Evolutionary conservation across 208 protist genomes (phyloP).

Genomic region (Leptomonas pyrrhocoris): DNA sequence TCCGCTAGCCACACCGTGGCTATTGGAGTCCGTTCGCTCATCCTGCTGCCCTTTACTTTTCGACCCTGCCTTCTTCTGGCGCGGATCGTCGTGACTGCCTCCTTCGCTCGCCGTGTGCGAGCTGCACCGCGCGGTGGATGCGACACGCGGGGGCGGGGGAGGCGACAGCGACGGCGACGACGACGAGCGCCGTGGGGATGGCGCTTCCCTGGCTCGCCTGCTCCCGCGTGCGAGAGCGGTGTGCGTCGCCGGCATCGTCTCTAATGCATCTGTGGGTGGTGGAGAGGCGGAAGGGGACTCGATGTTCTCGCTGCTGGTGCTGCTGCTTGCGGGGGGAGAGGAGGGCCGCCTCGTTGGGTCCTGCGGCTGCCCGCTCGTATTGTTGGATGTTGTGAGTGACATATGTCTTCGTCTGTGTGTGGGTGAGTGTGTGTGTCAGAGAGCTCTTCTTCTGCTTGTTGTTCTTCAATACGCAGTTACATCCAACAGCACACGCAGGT

Average conservation of each 20-base stretch:
- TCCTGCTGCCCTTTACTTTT: neutral
- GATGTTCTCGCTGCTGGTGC: neutral
- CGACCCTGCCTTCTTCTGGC: neutral
- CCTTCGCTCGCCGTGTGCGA: neutral
- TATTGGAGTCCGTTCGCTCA: neutral
- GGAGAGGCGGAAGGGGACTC: neutral
- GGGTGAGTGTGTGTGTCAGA: too few species aligned
- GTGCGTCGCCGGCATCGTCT: neutral
- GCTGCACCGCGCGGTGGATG: conserved; percentile 9
- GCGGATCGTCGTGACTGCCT: neutral
- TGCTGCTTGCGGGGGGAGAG: neutral
- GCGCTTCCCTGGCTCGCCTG: neutral
- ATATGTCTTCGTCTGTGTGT: neutral
- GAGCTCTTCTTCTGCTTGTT: too few species aligned
- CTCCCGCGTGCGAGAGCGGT: neutral
- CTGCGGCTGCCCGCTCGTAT: neutral
- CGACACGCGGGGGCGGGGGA: conserved; percentile 1
- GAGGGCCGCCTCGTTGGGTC: neutral
- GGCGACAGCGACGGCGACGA: conserved; percentile 1
- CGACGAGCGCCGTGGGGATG: conserved; percentile 10
- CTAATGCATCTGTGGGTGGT: neutral
- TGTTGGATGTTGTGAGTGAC: conserved; percentile 7
- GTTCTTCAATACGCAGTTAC: too few species aligned
- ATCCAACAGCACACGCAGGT: too few species aligned
- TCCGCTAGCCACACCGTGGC: neutral